Base-by-base conservation (phyloP, 2,329 filamentous ascomycete species). In the Alternaria consortialis region DNA sequence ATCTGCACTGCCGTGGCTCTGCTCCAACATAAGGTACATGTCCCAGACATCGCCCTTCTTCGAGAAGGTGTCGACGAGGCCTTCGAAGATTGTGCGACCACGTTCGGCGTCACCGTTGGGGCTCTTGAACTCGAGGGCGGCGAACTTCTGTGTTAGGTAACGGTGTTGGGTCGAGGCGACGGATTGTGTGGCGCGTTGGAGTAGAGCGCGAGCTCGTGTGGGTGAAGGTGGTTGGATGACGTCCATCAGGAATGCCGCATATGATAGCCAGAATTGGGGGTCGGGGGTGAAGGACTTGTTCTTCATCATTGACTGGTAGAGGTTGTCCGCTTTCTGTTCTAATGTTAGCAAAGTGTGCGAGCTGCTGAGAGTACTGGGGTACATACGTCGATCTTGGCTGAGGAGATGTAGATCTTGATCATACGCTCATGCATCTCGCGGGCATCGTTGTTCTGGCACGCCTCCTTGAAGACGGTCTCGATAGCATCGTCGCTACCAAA, bases 1-100 rank as follows among this genome's bases (percentile, higher is more conserved):
- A 40, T 88, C 87, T 68, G 86, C 74, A 3, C 79, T 69, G 47
- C 79, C 74, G 59, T 88, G 85, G 29, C 94, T 86, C 15, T 79
- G 81, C 70, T 99, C 95, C 57, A 97, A 85, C 75, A 97, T 93
- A 1, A 97, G 81, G 67, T 97, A 89, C 79, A 97, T 90, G 79
- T 93, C 95, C 94, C 94, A 98, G 53, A 98, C 83, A 76, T 97
- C 93, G 61, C 93, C 88, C 77, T 93, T 92, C 83, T 96, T 97
- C 46, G 93, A 92, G 83, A 90, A 97, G 5, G 91, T 90, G 36
- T 88, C 87, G 7, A 99, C 84, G 8, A 99, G 84, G 39, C 90
- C 91, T 79, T 97, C 94, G 72, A 98, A 98, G 74, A 98, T 90
- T 27, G 96, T 99, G 17, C 96, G 90, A 9, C 95, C 95, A 60